Percentiles rank a stretch among this genome's conserved stretches.
Conservation (phyloP, 495 filamentous ascomycete species). For the Annulohypoxylon nitens region DNA sequence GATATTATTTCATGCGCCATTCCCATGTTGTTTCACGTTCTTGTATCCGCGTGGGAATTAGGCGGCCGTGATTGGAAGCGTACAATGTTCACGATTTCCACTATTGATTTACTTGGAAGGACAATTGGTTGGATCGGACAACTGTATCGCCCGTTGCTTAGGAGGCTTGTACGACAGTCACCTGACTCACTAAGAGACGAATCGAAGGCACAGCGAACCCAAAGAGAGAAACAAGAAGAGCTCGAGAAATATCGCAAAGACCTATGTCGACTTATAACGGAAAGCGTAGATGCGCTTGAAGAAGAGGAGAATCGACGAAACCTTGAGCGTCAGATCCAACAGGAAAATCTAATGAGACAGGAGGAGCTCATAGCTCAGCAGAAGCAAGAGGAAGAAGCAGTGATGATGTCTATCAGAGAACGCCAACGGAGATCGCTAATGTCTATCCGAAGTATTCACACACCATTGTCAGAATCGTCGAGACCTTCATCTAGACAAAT, state of each 20-base stretch:
- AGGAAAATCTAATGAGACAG: conserved; percentile 27
- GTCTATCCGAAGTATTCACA: conserved; percentile 36
- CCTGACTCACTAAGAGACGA: background rate
- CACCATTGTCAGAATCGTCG: conserved; percentile 31
- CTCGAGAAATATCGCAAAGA: conserved; percentile 32
- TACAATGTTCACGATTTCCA: conserved; percentile 39
- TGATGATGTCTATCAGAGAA: conserved; percentile 27
- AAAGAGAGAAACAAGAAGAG: conserved; percentile 31
- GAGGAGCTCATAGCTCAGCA: conserved; percentile 27
- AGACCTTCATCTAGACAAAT: conserved; percentile 11
- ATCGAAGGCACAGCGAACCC: background rate
- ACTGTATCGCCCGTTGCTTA: conserved; percentile 40
- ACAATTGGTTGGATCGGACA: conserved; percentile 36
- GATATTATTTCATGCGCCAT: conserved; percentile 38
- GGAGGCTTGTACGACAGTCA: conserved; percentile 6
- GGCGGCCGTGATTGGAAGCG: conserved; percentile 33
- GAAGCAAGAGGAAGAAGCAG: conserved; percentile 26
- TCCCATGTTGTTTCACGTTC: conserved; percentile 46
- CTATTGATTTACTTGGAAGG: conserved; percentile 42
- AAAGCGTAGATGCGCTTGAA: conserved; percentile 23
- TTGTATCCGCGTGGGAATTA: conserved; percentile 41
- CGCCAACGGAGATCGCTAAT: conserved; percentile 39
- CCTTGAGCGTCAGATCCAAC: background rate
- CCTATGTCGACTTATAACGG: conserved; percentile 19
- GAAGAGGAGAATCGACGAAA: conserved; percentile 29